A percentile compares a stretch with the other conserved stretches of the same genome.
phyloP scores from a whole-genome alignment of 164 flowering plant species.

The Taxillus chinensis region DNA sequence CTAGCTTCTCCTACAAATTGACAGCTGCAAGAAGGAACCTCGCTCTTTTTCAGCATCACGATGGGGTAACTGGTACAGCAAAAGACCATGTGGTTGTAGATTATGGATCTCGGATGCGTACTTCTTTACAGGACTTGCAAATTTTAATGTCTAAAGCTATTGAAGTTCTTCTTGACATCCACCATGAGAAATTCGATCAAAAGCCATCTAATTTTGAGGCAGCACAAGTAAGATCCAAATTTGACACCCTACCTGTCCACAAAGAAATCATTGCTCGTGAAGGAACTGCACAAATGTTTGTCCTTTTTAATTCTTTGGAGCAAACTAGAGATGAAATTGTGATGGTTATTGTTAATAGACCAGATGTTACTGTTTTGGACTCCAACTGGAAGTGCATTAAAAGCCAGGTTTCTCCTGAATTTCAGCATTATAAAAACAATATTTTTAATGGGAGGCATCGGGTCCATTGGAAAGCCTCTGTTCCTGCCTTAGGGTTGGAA shows the following conservation, averaged over 20 bases:
- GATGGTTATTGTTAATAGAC: slow-evolving; percentile 64
- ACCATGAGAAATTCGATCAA: slow-evolving; percentile 60
- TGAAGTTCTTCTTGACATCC: slow-evolving; percentile 68
- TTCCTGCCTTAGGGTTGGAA: slow-evolving; percentile 85
- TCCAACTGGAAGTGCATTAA: slow-evolving; percentile 84
- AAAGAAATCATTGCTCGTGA: slow-evolving; percentile 45
- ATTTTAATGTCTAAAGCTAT: slow-evolving; percentile 91
- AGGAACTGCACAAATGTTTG: slow-evolving; percentile 56
- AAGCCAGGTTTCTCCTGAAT: slow-evolving; percentile 89
- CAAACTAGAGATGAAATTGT: slow-evolving; percentile 86
- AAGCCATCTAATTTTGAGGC: slow-evolving; percentile 65
- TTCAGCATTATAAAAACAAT: slow-evolving; percentile 49
- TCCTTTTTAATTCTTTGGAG: slow-evolving; percentile 79
- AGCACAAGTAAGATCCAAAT: slow-evolving; percentile 66
- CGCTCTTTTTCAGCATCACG: slow-evolving; percentile 99
- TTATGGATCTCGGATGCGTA: slow-evolving; percentile 89
- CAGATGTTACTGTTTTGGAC: slow-evolving; percentile 65
- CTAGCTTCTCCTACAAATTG: slow-evolving; percentile 69
- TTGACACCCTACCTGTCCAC: slow-evolving; percentile 76
- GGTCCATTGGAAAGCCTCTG: slow-evolving; percentile 68
- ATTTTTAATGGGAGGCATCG: slow-evolving; percentile 84
- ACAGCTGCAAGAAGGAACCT: slow-evolving; percentile 91
- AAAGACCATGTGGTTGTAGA: slow-evolving; percentile 92
- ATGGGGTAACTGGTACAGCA: slow-evolving; percentile 98
- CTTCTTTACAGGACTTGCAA: slow-evolving; percentile 80